Conservation (phyloP, 2,329 filamentous ascomycete genomes). For the Venturia asperata region DNA sequence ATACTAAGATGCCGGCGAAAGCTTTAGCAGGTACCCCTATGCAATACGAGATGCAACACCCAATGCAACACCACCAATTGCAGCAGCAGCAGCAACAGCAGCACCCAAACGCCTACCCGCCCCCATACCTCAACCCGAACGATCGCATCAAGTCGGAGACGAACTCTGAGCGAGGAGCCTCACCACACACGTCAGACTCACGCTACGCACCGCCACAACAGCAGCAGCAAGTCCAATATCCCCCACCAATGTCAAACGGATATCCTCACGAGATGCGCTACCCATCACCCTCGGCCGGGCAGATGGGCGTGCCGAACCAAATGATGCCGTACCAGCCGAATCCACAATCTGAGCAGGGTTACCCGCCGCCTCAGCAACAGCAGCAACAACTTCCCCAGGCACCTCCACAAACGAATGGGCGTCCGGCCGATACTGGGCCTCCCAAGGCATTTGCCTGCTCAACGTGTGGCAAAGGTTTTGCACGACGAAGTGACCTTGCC, state of each 20-base stretch:
- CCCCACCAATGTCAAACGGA: conserved; percentile 42
- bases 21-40: conserved; percentile 31
- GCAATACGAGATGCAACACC: conserved; percentile 36
- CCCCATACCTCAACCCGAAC: conserved; percentile 38
- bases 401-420: conserved; percentile 29
- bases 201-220: conserved; percentile 44
- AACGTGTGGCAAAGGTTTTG: conserved; percentile 86
- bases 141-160: conserved; percentile 50
- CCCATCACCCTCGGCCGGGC: conserved; percentile 40
- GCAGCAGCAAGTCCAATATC: conserved; percentile 26
- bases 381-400: conserved; percentile 33
- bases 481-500: conserved; percentile 84
- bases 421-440: conserved; percentile 42
- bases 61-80: conserved; percentile 34
- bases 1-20: conserved; percentile 36
- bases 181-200: conserved; percentile 49
- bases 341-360: conserved; percentile 28
- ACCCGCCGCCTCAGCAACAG: conserved; percentile 24
- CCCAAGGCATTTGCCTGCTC: conserved; percentile 81
- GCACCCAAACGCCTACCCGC: conserved; percentile 42
- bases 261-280: conserved; percentile 48
- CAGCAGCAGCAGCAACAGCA: conserved; percentile 29
- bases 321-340: conserved; percentile 49
- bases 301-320: conserved; percentile 45
- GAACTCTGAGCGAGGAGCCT: conserved; percentile 52